Conservation (phyloP, 306 rosid genomes). For the Cucurbita moschata region DNA sequence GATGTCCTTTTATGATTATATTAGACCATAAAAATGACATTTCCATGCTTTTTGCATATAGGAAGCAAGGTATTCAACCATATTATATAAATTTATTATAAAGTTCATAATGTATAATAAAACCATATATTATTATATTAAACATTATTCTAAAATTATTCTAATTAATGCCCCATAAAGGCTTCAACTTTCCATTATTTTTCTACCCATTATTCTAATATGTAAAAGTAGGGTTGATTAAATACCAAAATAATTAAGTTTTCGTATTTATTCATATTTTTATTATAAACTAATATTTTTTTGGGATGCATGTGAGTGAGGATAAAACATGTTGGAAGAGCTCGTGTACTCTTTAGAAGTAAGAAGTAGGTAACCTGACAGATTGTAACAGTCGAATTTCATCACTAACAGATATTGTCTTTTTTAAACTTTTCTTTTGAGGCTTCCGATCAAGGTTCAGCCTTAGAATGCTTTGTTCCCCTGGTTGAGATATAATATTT, state of each 20-base stretch:
- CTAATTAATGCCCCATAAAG: not conserved
- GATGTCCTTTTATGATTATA: not conserved
- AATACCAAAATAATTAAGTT: not conserved
- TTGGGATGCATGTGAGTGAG: too few species aligned
- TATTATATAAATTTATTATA: not conserved
- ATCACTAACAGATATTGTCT: too few species aligned
- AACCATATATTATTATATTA: not conserved
- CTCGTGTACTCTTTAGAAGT: too few species aligned
- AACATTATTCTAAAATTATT: not conserved
- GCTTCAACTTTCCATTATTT: not conserved
- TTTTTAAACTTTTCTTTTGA: too few species aligned
- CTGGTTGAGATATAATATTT: too few species aligned
- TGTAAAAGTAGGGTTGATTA: not conserved
- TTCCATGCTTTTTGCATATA: not conserved
- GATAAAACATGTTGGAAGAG: too few species aligned
- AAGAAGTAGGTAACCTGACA: too few species aligned
- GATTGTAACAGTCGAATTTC: too few species aligned
- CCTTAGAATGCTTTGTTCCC: too few species aligned
- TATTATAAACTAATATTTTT: conserved; percentile 15
- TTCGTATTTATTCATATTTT: not conserved
- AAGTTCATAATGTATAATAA: not conserved
- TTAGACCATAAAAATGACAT: not conserved
- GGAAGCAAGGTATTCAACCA: not conserved
- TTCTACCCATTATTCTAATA: not conserved
- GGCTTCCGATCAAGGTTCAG: too few species aligned